A percentile compares a stretch with the other conserved stretches of the same genome.
Evolutionary conservation across 495 filamentous ascomycete species (phyloP).

Genomic region (Lichenothelia convexa): DNA sequence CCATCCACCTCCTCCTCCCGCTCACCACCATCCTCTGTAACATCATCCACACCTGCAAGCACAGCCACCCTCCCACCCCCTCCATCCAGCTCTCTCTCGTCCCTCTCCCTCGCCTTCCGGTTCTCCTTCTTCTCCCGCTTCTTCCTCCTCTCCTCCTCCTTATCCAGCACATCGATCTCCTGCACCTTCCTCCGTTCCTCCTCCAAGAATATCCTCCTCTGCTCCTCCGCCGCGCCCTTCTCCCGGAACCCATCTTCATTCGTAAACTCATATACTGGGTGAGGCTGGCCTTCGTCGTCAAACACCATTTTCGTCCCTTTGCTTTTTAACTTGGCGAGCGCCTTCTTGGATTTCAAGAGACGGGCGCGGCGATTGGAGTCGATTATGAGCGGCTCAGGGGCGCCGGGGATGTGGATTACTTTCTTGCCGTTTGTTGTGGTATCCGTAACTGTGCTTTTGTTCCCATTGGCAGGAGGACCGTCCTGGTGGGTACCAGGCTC

Average conservation of each 20-base stretch:
- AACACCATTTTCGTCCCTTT: conserved; percentile 70
- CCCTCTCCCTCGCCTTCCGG: conserved; percentile 56
- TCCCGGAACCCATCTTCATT: conserved; percentile 60
- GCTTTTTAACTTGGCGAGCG: conserved; percentile 70
- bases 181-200: conserved; percentile 52
- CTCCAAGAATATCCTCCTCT: conserved; percentile 59
- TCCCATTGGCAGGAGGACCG: conserved; percentile 11
- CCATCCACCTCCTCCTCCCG: conserved; percentile 4
- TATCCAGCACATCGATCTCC: conserved; percentile 64
- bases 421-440: conserved; percentile 10
- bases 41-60: too few relatives aligned
- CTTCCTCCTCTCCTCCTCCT: conserved; percentile 60
- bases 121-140: conserved; percentile 73
- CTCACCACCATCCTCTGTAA: not conserved
- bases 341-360: conserved; percentile 84
- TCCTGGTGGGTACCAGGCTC: conserved; percentile 12
- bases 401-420: conserved; percentile 25
- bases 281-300: conserved; percentile 77
- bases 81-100: conserved; percentile 28
- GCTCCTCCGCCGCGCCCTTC: conserved; percentile 51
- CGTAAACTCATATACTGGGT: conserved; percentile 73
- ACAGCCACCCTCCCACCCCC: too few relatives aligned
- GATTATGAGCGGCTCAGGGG: conserved; percentile 49
- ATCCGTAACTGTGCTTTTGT: conserved; percentile 6
- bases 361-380: conserved; percentile 90